These are phyloP conservation scores for Globisporangium apiculatum DNA, from an alignment of 352 stramenopile genomes.

Conservation along the genomic window DNA sequence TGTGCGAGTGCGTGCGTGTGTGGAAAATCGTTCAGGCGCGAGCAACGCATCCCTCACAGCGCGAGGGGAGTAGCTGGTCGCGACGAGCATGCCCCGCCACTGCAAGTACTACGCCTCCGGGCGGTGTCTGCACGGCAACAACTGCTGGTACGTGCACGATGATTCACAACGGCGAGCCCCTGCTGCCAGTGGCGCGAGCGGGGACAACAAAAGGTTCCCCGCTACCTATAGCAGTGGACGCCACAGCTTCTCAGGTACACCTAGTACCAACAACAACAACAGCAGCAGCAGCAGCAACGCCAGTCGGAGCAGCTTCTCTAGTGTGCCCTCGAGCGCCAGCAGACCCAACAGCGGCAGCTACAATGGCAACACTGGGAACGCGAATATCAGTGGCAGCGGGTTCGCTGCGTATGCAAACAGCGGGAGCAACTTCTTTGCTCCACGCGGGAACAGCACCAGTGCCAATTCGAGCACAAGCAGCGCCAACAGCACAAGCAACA, in stretches of 20 bases:
- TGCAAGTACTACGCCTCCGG: slow-evolving; percentile 8
- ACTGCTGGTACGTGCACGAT: slow-evolving; percentile 10
- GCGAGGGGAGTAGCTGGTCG: background rate
- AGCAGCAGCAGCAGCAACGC: background rate
- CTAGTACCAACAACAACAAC: background rate
- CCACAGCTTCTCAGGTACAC: background rate
- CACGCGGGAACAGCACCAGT: background rate
- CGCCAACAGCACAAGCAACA: background rate
- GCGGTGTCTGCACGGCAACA: slow-evolving; percentile 2
- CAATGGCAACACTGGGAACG: background rate
- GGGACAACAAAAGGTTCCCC: background rate
- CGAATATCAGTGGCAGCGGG: background rate
- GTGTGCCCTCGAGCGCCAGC: background rate
- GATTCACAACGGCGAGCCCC: background rate
- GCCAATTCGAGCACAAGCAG: background rate
- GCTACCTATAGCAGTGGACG: background rate
- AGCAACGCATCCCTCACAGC: background rate
- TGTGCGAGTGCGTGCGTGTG: too few relatives aligned
- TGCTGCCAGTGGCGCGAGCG: background rate
- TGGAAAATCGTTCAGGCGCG: too few relatives aligned
- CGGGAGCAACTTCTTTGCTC: background rate
- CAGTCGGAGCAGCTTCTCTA: slow-evolving; percentile 1
- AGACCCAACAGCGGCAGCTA: background rate
- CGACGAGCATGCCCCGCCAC: background rate
- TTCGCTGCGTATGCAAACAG: background rate